Base-by-base conservation (phyloP, 495 filamentous ascomycete genomes). In the Letharia columbiana region DNA sequence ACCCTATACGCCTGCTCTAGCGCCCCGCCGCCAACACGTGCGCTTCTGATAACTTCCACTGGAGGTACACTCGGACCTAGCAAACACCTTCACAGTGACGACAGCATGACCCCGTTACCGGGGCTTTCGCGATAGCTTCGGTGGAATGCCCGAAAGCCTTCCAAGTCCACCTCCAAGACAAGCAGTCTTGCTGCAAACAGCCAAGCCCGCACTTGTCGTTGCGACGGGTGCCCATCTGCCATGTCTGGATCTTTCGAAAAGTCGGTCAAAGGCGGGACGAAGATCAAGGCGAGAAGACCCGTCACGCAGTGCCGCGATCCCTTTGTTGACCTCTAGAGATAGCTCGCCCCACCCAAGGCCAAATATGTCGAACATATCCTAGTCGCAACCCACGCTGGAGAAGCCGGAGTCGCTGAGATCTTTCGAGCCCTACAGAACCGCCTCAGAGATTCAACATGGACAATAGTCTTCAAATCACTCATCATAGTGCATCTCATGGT, bases 321-420 rank as follows among this genome's bases (percentile, higher is more conserved):
- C 57, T 59, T 41, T 45, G 59, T 68, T 75, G 40, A 75, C 60
- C 47, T 35, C 39, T 33, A 52, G 35, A 20, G 41, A 74, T 73
- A 96, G 89, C 89, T 92, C 77, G 94, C 95, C 62, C 89, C 94
- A 66, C 94, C 94, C 33, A 99, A 99, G 80, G 93, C 95, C 60
- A 99, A 99, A 80, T 98, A 99, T 80, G 92, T 99, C 78, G 95
- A 99, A 75, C 91, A 96, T 73, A 96, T 99, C 73, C 83, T 99
- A 28, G 83, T 96, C 70, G 95, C 94, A 67, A 99, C 94, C 42
- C 91, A 97, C 76, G 86, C 91, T 7, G 94, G 94, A 68, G 94
- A 99, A 74, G 89, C 91, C 20, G 94, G 95, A 65, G 91, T 99
- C 59, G 95, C 88, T 54, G 94, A 99, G 76, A 89, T 99, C 57